These are phyloP conservation scores for Gossypium sturtianum DNA, from an alignment of 345 rosid species.

Conservation along the genomic window DNA sequence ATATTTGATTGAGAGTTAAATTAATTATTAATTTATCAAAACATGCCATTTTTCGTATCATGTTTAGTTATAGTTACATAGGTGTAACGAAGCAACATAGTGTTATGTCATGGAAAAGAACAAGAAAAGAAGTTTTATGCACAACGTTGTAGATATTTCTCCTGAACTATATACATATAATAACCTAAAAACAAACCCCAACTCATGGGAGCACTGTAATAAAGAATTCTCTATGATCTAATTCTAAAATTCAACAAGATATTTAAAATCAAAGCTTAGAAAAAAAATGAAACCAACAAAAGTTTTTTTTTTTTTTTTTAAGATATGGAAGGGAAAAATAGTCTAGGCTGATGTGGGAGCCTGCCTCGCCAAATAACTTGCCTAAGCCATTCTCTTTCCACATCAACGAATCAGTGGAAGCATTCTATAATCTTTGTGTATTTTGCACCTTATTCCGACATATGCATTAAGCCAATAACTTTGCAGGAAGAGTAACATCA, in stretches of 20 bases:
- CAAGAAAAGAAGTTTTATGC: too few species aligned
- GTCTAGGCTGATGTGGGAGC: constrained; percentile 17
- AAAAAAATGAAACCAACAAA: constrained; percentile 19
- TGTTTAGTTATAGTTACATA: too few species aligned
- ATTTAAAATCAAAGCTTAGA: constrained; percentile 10
- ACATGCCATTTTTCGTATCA: too few species aligned
- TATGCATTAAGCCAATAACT: constrained; percentile 23
- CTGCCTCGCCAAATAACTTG: not conserved
- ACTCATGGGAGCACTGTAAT: constrained; percentile 35
- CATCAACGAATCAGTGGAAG: constrained; percentile 18
- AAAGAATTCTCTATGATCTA: constrained; percentile 39
- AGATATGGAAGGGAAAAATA: not conserved
- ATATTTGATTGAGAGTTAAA: too few species aligned
- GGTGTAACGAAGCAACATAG: too few species aligned
- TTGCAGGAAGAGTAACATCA: constrained; percentile 29
- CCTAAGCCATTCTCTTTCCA: constrained; percentile 31
- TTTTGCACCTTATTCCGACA: constrained; percentile 29
- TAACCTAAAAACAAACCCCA: constrained; percentile 38
- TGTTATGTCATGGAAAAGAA: too few species aligned
- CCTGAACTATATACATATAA: constrained; percentile 3
- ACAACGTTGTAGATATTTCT: too few species aligned
- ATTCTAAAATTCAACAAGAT: constrained; percentile 36
- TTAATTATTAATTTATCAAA: too few species aligned
- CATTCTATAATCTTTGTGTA: constrained; percentile 12
- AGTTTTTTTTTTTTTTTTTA: not conserved